A percentile compares a stretch with the other conserved stretches of the same genome.
Evolutionary conservation across 208 protist genomes (phyloP).

Genomic region (Endotrypanum monterogeii): DNA sequence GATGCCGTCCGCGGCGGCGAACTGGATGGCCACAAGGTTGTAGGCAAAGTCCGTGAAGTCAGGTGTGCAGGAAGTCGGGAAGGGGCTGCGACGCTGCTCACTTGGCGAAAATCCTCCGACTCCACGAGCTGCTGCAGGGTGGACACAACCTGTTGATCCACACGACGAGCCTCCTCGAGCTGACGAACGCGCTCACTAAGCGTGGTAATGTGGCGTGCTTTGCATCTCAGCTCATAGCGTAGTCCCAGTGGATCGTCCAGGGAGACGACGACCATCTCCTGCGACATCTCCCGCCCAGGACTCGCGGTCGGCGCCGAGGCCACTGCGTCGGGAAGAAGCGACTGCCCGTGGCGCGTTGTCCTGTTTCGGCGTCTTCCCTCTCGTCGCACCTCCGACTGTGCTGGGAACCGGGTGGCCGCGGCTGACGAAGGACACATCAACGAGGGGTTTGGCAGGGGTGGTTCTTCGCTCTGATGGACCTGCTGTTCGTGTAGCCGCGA

Average conservation of each 20-base stretch:
- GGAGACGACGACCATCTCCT: slow-evolving; percentile 26
- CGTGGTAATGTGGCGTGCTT: slow-evolving; percentile 33
- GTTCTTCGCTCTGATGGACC: neutral
- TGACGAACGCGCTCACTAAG: slow-evolving; percentile 43
- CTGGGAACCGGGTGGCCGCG: neutral
- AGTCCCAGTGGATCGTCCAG: slow-evolving; percentile 38
- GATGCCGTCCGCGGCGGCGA: slow-evolving; percentile 8
- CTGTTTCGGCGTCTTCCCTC: neutral
- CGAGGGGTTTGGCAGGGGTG: slow-evolving; percentile 2
- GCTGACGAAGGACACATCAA: neutral
- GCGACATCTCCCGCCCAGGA: neutral
- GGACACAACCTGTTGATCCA: slow-evolving; percentile 32
- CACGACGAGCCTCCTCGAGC: slow-evolving; percentile 22
- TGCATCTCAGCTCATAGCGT: slow-evolving; percentile 39
- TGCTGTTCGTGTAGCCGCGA: neutral
- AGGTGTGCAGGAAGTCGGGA: neutral
- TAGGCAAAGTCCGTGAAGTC: neutral
- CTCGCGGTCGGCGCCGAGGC: neutral
- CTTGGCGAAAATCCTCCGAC: slow-evolving; percentile 36
- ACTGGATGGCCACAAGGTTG: neutral
- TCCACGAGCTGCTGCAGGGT: slow-evolving; percentile 36
- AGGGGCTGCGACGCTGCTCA: neutral
- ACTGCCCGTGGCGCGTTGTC: neutral
- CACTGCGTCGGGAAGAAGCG: neutral
- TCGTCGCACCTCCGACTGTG: neutral